Conservation (phyloP, 768 basidiomycete species). For the Tulasnella sp. region DNA sequence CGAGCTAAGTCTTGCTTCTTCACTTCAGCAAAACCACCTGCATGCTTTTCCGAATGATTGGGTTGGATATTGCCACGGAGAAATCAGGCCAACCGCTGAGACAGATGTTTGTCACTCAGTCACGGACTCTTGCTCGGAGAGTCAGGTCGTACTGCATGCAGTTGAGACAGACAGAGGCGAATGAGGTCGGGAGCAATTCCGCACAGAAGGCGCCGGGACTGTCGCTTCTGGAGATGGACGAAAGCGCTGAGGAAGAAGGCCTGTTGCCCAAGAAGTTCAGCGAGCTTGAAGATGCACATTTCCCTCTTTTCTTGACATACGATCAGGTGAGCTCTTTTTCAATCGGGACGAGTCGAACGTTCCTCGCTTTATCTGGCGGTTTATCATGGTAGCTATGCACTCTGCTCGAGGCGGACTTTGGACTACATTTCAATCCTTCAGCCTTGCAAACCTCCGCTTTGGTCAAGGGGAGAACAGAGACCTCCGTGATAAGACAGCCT, state of each 20-base stretch:
- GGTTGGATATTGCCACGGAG: background rate
- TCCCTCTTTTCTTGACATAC: conserved; percentile 16
- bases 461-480: background rate
- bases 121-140: conserved; percentile 7
- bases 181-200: background rate
- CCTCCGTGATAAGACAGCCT: background rate
- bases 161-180: background rate
- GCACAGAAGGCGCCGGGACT: background rate
- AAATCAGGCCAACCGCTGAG: background rate
- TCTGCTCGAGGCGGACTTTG: background rate
- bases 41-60: conserved; percentile 15
- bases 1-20: no score
- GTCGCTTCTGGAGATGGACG: conserved; percentile 1
- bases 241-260: conserved; percentile 1
- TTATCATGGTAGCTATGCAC: background rate
- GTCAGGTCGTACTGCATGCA: conserved; percentile 12
- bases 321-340: conserved; percentile 3
- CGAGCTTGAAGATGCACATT: conserved; percentile 12
- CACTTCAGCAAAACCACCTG: conserved; percentile 13
- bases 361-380: background rate
- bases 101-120: conserved; percentile 16
- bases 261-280: conserved; percentile 8
- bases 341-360: background rate
- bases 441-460: no score
- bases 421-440: background rate